phyloP scores from a whole-genome alignment of 2,329 filamentous ascomycete species.

The Clonostachys solani region DNA sequence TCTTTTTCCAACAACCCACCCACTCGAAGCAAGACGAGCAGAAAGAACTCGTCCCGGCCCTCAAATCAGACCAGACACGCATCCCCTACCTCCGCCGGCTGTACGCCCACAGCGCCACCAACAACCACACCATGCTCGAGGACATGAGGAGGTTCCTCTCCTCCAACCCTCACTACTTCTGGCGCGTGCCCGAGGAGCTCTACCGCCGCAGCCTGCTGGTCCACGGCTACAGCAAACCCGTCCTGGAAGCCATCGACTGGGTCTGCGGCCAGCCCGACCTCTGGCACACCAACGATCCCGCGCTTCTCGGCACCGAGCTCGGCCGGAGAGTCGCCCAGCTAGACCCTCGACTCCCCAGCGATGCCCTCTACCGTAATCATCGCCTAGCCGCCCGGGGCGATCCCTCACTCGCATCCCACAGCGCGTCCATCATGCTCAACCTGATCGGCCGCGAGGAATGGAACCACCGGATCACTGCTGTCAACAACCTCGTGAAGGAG shows the following conservation, averaged over 20 bases:
- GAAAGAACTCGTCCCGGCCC: background rate
- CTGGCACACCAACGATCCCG: background rate
- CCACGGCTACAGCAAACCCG: slow-evolving; percentile 1
- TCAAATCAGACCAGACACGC: background rate
- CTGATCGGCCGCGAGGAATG: slow-evolving; percentile 30
- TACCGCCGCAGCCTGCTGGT: slow-evolving; percentile 17
- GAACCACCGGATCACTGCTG: slow-evolving; percentile 11
- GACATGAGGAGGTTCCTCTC: slow-evolving; percentile 11
- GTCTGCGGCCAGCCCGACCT: slow-evolving; percentile 4
- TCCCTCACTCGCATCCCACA: slow-evolving; percentile 17
- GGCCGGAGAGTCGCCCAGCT: background rate
- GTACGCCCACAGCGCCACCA: slow-evolving; percentile 9
- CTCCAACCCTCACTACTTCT: slow-evolving; percentile 30
- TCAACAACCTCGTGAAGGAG: background rate
- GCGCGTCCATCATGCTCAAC: slow-evolving; percentile 19
- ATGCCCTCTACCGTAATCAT: background rate
- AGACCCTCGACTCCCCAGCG: background rate
- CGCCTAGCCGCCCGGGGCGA: slow-evolving; percentile 9
- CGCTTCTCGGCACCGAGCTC: background rate
- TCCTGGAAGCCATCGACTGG: slow-evolving; percentile 16
- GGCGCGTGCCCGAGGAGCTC: slow-evolving; percentile 21
- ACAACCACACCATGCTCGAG: slow-evolving; percentile 16
- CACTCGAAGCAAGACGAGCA: background rate
- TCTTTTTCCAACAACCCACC: background rate
- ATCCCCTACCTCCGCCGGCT: background rate